Evolutionary conservation across 164 flowering plant species (phyloP), one percentile per base, ranked within the genome.

Genomic region (Chimonanthus praecox): DNA sequence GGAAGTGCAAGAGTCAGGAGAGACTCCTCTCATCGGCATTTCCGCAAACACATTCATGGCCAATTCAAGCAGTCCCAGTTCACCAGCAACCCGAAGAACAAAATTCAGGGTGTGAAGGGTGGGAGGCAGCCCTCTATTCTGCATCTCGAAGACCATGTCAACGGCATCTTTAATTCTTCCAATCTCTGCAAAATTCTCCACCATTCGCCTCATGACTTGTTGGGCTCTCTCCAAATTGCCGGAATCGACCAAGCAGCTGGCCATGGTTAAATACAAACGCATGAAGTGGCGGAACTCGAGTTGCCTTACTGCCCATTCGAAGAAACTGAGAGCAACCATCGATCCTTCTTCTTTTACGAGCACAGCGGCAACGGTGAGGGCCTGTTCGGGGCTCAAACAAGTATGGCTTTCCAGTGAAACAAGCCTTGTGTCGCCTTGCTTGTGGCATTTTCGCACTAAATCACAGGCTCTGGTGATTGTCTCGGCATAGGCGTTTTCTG

Each of bases 41-140:
- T 95, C 97, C 70, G 83, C 88, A 60, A 95, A 90, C 90, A 85
- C 82, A 1, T 87, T 73, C 82, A 86, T 89, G n/a, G 91, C 94
- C 61, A 84, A 66, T 15, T 85, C 86, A 64, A 85, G 49, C 76
- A 69, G 73, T n/a, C 94, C 88, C 78, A 73, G 74, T 33, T 86
- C 89, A 6, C 72, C 75, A 0, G 84, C 83, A 51, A 82, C 69
- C 61, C 74, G 58, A 4, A 91, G 16, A 45, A 82, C 79, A 60
- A 72, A 84, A 80, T 92, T 95, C 77, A 95, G 51, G 1, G 80
- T 79, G 48, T 71, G 72, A n/a, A 87, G 80, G 60, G 18, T 78
- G 15, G 79, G 82, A 7, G 70, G 67, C 75, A 92, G 77, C 0
- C 99, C 97, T 72, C 88, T 90, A 46, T 80, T 91, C 33, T 75